Evolutionary conservation across 2,329 filamentous ascomycete genomes (phyloP).

Genomic region (Ophiobolus disseminans): DNA sequence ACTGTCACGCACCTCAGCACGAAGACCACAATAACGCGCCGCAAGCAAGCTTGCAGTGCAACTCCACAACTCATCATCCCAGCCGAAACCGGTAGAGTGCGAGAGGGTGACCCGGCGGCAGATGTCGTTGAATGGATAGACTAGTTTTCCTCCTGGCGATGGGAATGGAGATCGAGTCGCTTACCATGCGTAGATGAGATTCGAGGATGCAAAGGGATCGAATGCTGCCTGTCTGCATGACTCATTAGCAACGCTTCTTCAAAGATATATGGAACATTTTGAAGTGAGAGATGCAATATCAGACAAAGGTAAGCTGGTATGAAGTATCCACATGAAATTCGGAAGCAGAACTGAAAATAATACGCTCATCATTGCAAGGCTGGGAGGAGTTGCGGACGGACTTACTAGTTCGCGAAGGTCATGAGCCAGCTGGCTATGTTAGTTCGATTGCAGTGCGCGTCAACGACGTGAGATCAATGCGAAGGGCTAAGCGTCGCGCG

Average conservation of each 20-base stretch:
- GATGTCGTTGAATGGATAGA: constrained; percentile 70
- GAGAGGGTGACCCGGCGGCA: constrained; percentile 75
- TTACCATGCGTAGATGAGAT: constrained; percentile 26
- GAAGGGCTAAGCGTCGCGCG: too few relatives aligned
- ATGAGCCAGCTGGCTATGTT: background rate
- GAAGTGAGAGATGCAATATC: constrained; percentile 37
- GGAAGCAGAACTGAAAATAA: constrained; percentile 69
- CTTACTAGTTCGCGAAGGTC: constrained; percentile 19
- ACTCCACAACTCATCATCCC: constrained; percentile 81
- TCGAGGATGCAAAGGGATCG: background rate
- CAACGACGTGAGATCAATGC: background rate
- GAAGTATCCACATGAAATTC: constrained; percentile 65
- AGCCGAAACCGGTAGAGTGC: constrained; percentile 65
- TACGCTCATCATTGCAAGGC: constrained; percentile 46
- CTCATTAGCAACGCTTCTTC: constrained; percentile 24
- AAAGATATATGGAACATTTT: constrained; percentile 3
- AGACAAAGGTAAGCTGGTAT: constrained; percentile 65
- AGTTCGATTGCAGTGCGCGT: background rate
- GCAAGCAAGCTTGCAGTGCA: constrained; percentile 55
- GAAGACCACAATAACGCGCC: constrained; percentile 65
- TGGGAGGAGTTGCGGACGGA: background rate
- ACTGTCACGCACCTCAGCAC: constrained; percentile 42
- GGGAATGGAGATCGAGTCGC: constrained; percentile 16
- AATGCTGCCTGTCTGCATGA: constrained; percentile 8
- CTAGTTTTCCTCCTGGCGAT: constrained; percentile 64